Base-by-base conservation (phyloP, 192 early-diverging fungal species). In the Chytriomyces sp. region DNA sequence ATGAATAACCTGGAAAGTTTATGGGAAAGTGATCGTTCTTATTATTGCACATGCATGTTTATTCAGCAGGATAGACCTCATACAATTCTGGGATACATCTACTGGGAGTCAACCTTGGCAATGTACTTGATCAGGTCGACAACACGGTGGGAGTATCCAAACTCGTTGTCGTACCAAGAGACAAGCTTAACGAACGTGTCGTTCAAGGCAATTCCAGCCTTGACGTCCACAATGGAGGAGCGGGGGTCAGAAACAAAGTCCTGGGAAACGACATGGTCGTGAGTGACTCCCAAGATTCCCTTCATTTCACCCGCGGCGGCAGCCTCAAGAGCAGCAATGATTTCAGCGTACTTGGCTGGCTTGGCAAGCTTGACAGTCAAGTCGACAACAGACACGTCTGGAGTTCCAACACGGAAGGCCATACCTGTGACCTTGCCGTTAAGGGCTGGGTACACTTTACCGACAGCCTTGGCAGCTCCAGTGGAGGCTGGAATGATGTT, bases 401-500 rank as follows among this genome's bases (percentile, higher is more conserved):
- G 86, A 81, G 90, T 93, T 45, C 93, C 91, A 67, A 99, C 94
- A 89, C 96, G 96, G 91, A 99, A 96, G 70, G 97, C 91, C 97
- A 99, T 97, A 80, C 97, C 97, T 59, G 97, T 98, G 70, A 99
- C 87, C 89, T 97, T 98, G 81, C 95, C 95, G 82, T 94, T 94
- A 73, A 98, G 88, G 50, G 83, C 80, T 65, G 97, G 97, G 68
- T 98, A 93, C 62, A 99, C 96, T 91, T 97, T 97, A 64, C 96
- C 95, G 81, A 99, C 97, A 67, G 97, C 96, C 91, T 98, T 97
- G 89, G 97, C 97, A 62, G 97, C 97, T 76, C 97, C 97, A 63
- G 96, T 99, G 75, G 94, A 91, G 66, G 96, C 93, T 23, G 98
- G 96, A 82, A 99, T 98, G 81, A 99, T 98, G 91, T 99, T 99